A percentile compares a stretch with the other conserved stretches of the same genome.
Conservation (phyloP, 495 filamentous ascomycete species). For the Penicillium macrosclerotiorum region DNA sequence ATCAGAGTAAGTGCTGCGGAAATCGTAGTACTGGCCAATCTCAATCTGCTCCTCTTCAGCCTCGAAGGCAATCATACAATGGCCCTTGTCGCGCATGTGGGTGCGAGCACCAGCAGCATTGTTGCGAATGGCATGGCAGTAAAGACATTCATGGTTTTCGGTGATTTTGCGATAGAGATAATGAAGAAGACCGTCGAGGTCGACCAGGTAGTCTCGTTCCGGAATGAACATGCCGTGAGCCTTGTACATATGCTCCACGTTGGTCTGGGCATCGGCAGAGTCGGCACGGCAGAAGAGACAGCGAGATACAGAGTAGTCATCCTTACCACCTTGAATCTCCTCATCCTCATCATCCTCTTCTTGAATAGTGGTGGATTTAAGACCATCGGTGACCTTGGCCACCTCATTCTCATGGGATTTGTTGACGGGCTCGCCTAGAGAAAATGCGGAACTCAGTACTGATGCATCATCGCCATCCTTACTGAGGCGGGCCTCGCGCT, state of each 20-base stretch:
- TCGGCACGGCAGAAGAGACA: constrained; percentile 91
- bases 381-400: constrained; percentile 72
- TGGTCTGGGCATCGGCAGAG: constrained; percentile 68
- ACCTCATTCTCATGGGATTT: constrained; percentile 62
- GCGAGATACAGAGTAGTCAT: constrained; percentile 51
- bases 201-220: constrained; percentile 74
- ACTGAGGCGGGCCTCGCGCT: constrained; percentile 53
- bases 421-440: constrained; percentile 75
- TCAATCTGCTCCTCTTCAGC: constrained; percentile 88
- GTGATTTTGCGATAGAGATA: constrained; percentile 73
- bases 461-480: constrained; percentile 63
- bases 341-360: constrained; percentile 44
- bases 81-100: constrained; percentile 94
- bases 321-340: constrained; percentile 26
- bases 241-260: constrained; percentile 84
- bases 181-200: constrained; percentile 77
- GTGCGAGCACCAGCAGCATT: constrained; percentile 76
- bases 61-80: constrained; percentile 94
- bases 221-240: constrained; percentile 96
- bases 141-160: constrained; percentile 76
- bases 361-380: constrained; percentile 70
- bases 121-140: constrained; percentile 75
- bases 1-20: constrained; percentile 91
- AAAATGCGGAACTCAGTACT: constrained; percentile 87
- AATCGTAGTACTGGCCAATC: constrained; percentile 98